Conservation (phyloP, 768 basidiomycete species). For the Coprinopsis sp. region DNA sequence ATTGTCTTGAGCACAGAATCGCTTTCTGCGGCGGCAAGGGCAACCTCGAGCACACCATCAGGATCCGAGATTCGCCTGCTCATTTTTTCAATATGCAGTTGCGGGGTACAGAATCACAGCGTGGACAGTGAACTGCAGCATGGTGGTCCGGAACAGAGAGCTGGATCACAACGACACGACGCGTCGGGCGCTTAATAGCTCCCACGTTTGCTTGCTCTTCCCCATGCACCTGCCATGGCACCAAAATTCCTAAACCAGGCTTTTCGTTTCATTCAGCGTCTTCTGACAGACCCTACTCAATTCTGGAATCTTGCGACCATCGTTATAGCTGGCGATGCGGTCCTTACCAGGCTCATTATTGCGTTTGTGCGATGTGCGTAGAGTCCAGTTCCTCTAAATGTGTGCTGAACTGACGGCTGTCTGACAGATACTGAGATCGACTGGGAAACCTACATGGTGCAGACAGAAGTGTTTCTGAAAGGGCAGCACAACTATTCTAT, state of each 20-base stretch:
- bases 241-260: conserved; percentile 12
- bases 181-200: too few species aligned
- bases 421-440: conserved; percentile 94
- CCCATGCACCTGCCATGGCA: neutral
- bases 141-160: too few species aligned
- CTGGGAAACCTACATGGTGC: conserved; percentile 94
- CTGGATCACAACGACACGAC: too few species aligned
- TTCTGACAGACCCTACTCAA: conserved; percentile 52
- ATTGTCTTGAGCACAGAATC: too few species aligned
- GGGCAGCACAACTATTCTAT: conserved; percentile 80
- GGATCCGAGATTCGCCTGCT: too few species aligned
- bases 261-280: conserved; percentile 20
- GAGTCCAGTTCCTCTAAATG: conserved; percentile 3
- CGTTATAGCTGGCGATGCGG: conserved; percentile 67
- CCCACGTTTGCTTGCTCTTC: too few species aligned
- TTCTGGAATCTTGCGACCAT: conserved; percentile 66
- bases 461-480: conserved; percentile 69
- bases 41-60: too few species aligned
- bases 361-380: conserved; percentile 76
- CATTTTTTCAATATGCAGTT: too few species aligned
- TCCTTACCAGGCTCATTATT: conserved; percentile 78
- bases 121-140: too few species aligned
- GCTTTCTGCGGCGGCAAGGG: too few species aligned
- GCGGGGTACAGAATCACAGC: too few species aligned
- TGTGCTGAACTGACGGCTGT: neutral